Evolutionary conservation across 2,329 filamentous ascomycete genomes (phyloP), one percentile per base, ranked within the genome.

Genomic region (Fusarium poae): DNA sequence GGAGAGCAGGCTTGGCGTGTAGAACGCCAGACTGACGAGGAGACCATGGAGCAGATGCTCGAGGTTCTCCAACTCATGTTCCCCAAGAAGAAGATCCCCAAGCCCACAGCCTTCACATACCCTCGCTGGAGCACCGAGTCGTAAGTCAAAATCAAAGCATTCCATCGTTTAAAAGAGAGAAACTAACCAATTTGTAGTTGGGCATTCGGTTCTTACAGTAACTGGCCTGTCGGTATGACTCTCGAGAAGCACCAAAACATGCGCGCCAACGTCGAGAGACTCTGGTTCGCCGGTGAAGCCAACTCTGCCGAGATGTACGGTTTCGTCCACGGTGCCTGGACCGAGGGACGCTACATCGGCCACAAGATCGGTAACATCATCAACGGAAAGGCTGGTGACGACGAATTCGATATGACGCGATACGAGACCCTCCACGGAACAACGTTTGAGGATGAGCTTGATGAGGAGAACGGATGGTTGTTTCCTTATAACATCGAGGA

Each of bases 191-290:
- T 39, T 7, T 3, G 3, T 6, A 74, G 72, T 1, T 85, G 82
- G 83, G 76, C 82, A 0, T 87, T 84, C 55, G 89, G 89, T 5
- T 88, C 85, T 23, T 92, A 90, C 77, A 89, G 86, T 37, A 91
- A 91, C 74, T 92, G 89, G 90, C 89, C 89, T 0, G 79, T 84
- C 0, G 86, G 86, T 1, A 87, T 88, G 43, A 89, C 86, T 0
- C 79, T 92, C 0, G 86, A 91, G 72, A 86, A 83, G 79, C 89
- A 92, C 68, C 86, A 91, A 73, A 91, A 92, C 67, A 80, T 92
- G 13, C 84, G 89, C 1, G 87, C 89, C n/a, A 91, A 90, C 62
- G 77, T 89, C 0, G 83, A 83, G 11, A 77, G 87, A 1, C 75
- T 92, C 5, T 91, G 84, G 80, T 92, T 90, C 65, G 88, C 89